Evolutionary conservation across 441 rosid species (phyloP), one percentile per base, ranked within the genome.

Genomic region (Populus hybrid): DNA sequence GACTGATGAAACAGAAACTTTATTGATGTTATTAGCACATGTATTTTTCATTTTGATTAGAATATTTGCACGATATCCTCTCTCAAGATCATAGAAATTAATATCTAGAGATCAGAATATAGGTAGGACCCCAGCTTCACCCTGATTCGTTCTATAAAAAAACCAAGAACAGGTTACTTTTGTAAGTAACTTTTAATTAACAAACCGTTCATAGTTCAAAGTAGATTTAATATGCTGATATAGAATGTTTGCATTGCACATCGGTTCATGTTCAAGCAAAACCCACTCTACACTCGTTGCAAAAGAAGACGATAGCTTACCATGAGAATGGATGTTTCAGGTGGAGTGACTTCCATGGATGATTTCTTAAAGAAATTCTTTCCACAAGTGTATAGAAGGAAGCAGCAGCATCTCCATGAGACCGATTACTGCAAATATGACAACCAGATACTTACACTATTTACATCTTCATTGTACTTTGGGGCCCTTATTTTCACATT

Each of bases 301-400:
- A 24, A 24, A 24, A 24, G 24, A 3, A 30, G 32, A 30, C 4
- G 32, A 30, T 30, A 30, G 4, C 5, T 53, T 53, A 53, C 6
- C 61, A 53, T 53, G 57, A 8, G 11, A 59, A 8, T 24, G 24
- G 19, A 66, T 3, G 30, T 28, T 28, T 3, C 30, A 92, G 95
- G 97, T 34, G 97, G 95, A 28, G 97, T 92, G 74, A 92, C 94
- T 81, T 92, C 95, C 75, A 91, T 92, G 97, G 94, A 91, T 69
- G 95, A 92, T 86, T 92, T 92, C 86, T 83, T 92, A 85, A 88
- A 70, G 73, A 85, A 83, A 0, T 92, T 92, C 77, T 91, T 91
- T 84, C 97, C 24, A 24, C 94, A 71, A 18, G 90, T 90, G 78
- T 90, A 85, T 83, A 76, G 76, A 66, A 84, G 97, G 81, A 91